phyloP scores from a whole-genome alignment of 352 stramenopile genomes.

The Pythium dissimile region DNA sequence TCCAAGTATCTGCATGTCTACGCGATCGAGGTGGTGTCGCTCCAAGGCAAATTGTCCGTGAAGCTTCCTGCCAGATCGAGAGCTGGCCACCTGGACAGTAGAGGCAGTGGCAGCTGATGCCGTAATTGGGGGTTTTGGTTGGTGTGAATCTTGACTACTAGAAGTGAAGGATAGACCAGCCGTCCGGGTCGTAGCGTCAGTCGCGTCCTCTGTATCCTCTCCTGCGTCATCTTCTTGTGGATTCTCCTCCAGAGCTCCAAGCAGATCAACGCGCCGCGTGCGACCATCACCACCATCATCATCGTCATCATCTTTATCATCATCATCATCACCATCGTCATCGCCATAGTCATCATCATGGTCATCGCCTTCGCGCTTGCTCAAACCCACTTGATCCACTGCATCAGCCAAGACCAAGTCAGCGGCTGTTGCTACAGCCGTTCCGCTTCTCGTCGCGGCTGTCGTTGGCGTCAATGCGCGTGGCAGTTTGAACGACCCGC shows the following conservation, averaged over 20 bases:
- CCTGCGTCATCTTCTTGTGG: background rate
- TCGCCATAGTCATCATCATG: background rate
- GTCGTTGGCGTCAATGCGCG: constrained; percentile 9
- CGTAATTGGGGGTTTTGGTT: no score
- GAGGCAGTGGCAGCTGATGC: no score
- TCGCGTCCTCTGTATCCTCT: background rate
- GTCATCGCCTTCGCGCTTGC: background rate
- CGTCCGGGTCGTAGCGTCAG: background rate
- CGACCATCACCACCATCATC: background rate
- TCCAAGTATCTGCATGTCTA: no score
- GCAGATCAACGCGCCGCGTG: background rate
- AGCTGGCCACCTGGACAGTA: no score
- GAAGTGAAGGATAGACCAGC: no score
- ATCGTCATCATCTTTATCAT: constrained; percentile 9
- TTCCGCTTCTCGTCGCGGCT: background rate
- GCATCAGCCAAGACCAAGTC: no score
- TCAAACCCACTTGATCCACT: background rate
- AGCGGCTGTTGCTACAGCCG: background rate
- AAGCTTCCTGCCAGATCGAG: no score
- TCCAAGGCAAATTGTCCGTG: no score
- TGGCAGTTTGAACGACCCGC: background rate
- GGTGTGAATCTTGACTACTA: background rate
- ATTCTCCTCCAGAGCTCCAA: background rate
- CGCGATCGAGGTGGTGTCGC: no score
- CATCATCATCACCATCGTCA: background rate